These are phyloP conservation scores for Penicillium sp. DNA, from an alignment of 2,329 filamentous ascomycete genomes.

Conservation along the genomic window DNA sequence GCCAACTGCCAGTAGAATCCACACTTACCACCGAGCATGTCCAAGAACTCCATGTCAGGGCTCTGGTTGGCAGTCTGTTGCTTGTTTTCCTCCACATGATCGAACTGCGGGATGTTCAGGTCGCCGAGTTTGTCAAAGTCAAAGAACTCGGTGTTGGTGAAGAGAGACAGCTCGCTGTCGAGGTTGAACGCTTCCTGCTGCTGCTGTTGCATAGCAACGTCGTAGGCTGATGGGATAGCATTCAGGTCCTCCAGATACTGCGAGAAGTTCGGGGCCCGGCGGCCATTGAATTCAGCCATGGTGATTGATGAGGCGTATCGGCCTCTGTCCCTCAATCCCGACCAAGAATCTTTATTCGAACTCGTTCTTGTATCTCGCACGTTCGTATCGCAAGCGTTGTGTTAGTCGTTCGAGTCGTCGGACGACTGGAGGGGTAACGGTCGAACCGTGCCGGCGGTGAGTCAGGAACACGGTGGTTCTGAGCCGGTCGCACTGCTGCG, in stretches of 20 bases:
- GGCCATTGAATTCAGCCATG: conserved; percentile 78
- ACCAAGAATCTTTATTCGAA: not conserved
- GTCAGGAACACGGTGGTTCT: conserved; percentile 1
- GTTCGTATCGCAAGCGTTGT: not conserved
- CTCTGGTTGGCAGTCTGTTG: conserved; percentile 28
- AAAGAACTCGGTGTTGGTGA: conserved; percentile 82
- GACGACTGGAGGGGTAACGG: conserved; percentile 4
- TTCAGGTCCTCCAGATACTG: conserved; percentile 89
- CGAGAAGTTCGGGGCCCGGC: conserved; percentile 84
- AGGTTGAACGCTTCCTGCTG: conserved; percentile 68
- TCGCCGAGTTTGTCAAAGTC: conserved; percentile 66
- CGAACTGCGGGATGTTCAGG: conserved; percentile 40
- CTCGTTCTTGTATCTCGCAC: not conserved
- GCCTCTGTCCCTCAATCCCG: conserved; percentile 13
- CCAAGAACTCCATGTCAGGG: conserved; percentile 46
- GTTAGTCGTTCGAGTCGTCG: not conserved
- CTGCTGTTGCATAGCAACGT: conserved; percentile 61
- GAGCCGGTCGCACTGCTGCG: not conserved
- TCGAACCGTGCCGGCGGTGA: conserved; percentile 1
- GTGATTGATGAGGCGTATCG: conserved; percentile 23
- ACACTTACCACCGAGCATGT: conserved; percentile 48
- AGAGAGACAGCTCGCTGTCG: conserved; percentile 75
- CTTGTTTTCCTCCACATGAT: conserved; percentile 37
- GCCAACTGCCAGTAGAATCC: conserved; percentile 7
- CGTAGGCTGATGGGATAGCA: conserved; percentile 67